A percentile compares a stretch with the other conserved stretches of the same genome.
Evolutionary conservation across 371 early-diverging fungal species (phyloP).

Genomic region (Haplosporangium sp.): DNA sequence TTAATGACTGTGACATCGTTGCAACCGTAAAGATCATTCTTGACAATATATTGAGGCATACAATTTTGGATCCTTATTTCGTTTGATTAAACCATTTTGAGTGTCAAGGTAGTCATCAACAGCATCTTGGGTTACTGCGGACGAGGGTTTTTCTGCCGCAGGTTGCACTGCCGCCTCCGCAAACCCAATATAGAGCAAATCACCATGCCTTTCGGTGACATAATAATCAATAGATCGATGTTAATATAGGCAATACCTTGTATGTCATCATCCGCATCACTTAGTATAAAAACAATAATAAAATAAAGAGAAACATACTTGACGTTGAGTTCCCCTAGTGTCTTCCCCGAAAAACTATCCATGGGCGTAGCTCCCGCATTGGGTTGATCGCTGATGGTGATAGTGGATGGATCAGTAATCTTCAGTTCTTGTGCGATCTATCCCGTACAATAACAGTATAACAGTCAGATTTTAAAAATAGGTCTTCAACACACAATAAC

Average conservation of each 20-base stretch:
- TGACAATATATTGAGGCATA: conserved; percentile 53
- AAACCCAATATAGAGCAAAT: conserved; percentile 78
- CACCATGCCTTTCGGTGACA: conserved; percentile 77
- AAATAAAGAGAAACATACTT: conserved; percentile 52
- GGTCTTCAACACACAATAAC: no score
- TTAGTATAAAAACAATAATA: neutral
- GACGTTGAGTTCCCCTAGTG: conserved; percentile 58
- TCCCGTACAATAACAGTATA: conserved; percentile 4
- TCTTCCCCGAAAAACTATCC: conserved; percentile 57
- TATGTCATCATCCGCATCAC: neutral
- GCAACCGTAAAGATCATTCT: neutral
- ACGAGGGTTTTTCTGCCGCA: conserved; percentile 16
- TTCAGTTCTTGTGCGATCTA: conserved; percentile 60
- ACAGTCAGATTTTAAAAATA: neutral
- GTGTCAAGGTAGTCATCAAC: conserved; percentile 88
- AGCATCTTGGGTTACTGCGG: conserved; percentile 72
- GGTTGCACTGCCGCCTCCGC: conserved; percentile 56
- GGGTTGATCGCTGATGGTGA: conserved; percentile 66
- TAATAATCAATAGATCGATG: neutral
- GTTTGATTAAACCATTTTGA: conserved; percentile 84
- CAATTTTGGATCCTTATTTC: conserved; percentile 87
- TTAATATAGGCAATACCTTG: neutral
- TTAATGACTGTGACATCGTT: neutral
- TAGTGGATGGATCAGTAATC: conserved; percentile 59
- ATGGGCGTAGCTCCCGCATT: conserved; percentile 60